These are phyloP conservation scores for Citrus maxima DNA, from an alignment of 345 rosid genomes.

Conservation along the genomic window DNA sequence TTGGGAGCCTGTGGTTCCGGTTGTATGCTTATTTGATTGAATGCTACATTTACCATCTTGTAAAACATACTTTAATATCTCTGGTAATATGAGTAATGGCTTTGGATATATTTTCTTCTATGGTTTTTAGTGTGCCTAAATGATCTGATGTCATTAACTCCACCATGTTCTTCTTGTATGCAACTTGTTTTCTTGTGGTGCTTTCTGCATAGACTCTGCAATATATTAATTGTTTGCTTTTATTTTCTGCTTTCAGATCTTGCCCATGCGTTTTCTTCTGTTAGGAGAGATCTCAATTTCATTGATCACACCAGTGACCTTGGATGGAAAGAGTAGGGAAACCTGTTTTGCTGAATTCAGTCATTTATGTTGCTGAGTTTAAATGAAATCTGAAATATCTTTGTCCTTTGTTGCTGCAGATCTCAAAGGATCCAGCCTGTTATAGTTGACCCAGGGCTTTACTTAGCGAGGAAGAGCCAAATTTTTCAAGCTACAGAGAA, in stretches of 20 bases:
- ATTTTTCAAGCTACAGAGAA: slow-evolving; percentile 85
- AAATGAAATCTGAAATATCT: slow-evolving; percentile 11
- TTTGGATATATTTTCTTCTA: background rate
- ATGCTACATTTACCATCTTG: background rate
- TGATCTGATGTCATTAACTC: background rate
- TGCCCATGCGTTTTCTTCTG: slow-evolving; percentile 74
- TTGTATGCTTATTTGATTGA: background rate
- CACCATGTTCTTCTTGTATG: background rate
- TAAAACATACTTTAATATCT: background rate
- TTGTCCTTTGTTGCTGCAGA: slow-evolving; percentile 39
- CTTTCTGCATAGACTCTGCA: background rate
- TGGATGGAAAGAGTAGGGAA: slow-evolving; percentile 97
- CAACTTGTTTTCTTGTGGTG: background rate
- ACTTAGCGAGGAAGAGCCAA: slow-evolving; percentile 83
- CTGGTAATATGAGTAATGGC: background rate
- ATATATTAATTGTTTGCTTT: slow-evolving; percentile 4
- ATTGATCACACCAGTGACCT: slow-evolving; percentile 93
- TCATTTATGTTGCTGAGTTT: background rate
- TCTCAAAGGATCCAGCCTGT: slow-evolving; percentile 79
- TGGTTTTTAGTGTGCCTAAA: background rate
- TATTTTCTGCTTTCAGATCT: slow-evolving; percentile 56
- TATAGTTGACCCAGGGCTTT: slow-evolving; percentile 86
- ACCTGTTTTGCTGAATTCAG: slow-evolving; percentile 4
- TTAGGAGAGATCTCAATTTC: slow-evolving; percentile 82
- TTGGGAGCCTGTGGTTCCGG: background rate